Conservation (phyloP, 257 asterid genomes). For the Parsonsia alboflavescens region DNA sequence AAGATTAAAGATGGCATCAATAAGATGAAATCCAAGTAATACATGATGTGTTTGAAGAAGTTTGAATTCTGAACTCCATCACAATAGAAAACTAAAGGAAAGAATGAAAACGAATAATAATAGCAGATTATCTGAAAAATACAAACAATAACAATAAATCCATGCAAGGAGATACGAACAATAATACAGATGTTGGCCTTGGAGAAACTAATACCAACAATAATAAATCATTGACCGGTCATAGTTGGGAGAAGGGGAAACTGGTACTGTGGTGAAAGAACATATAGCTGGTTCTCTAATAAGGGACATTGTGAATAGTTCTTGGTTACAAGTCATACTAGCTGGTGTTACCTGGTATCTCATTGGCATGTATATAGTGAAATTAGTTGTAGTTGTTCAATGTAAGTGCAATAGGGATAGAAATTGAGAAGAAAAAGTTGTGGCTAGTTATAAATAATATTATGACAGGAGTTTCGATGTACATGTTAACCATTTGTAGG, state of each 20-base stretch:
- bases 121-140: no score
- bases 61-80: no score
- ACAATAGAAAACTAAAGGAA: no score
- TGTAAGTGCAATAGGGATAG: slow-evolving; percentile 22
- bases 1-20: no score
- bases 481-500: background rate
- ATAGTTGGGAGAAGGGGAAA: slow-evolving; percentile 34
- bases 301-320: slow-evolving; percentile 60
- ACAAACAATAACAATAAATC: no score
- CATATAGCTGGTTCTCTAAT: slow-evolving; percentile 72
- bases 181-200: no score
- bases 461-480: background rate
- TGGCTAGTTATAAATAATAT: background rate
- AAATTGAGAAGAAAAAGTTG: background rate
- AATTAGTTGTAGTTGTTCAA: slow-evolving; percentile 39
- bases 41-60: no score
- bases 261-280: slow-evolving; percentile 36
- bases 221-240: slow-evolving; percentile 25
- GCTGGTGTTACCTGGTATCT: slow-evolving; percentile 81
- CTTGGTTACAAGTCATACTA: slow-evolving; percentile 56
- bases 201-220: no score
- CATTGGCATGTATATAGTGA: slow-evolving; percentile 44
- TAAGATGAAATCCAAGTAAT: no score
- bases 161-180: no score
- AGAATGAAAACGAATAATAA: no score